Evolutionary conservation across 176 grass and related monocot species (phyloP), one percentile per base, ranked within the genome.

Genomic region (Juncus inflexus): DNA sequence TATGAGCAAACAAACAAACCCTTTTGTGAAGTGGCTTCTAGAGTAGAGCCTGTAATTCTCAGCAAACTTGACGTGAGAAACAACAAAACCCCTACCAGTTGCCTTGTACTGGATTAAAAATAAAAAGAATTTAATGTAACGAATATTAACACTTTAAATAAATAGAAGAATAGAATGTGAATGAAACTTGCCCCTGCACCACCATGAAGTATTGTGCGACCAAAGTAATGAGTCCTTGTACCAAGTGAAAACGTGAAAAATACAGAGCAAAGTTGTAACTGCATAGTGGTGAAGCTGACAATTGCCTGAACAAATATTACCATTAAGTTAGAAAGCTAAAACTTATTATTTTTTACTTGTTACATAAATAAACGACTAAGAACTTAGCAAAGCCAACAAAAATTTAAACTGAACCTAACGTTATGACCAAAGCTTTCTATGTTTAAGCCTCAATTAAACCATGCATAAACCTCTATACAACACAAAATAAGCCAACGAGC

Each of bases 161-260:
- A 47, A 47, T 6, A 47, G 9, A 47, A 47, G 9, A 6, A 47
- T 47, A 47, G 9, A 65, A 79, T 28, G 19, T 28, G 19, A 28
- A 28, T 28, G 19, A 28, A 28, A 28, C 19, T 28, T 28, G 88
- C 92, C 76, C 83, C 86, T 61, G 92, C 92, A 72, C 92, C 92
- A 60, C 92, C 92, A 89, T 96, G 92, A 65, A 96, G 92, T 52
- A 96, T 96, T 57, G 92, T 96, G 85, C 92, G 87, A 42, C 87
- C 92, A 77, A 96, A 96, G 65, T 96, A 96, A 72, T 96, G 92
- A 73, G 92, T 96, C 78, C 82, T 87, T 52, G 92, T 96, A 69
- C 92, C 92, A 80, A 96, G 84, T 37, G 92, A 96, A 73, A 96
- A 96, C 55, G 92, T 96, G 74, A 96, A 96, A 60, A 96, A 96